Evolutionary conservation across 768 basidiomycete species (phyloP).

Genomic region (Thelephora ganbajun): DNA sequence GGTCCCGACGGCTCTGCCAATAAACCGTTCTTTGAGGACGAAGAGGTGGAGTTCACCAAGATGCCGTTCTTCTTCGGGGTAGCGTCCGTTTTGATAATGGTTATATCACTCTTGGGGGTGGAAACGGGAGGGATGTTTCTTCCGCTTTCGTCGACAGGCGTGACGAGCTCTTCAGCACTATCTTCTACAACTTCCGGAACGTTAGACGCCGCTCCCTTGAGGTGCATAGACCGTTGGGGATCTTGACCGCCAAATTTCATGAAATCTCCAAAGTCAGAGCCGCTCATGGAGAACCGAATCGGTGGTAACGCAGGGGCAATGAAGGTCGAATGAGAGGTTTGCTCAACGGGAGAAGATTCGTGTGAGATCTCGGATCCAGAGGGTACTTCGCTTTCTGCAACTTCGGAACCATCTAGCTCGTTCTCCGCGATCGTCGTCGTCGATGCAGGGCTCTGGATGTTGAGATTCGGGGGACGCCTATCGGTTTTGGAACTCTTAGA

Average conservation of each 20-base stretch:
- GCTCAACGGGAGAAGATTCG: slow-evolving; percentile 54
- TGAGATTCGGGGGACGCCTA: slow-evolving; percentile 16
- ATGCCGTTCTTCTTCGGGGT: slow-evolving; percentile 11
- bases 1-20: background rate
- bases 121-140: slow-evolving; percentile 5
- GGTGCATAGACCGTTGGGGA: slow-evolving; percentile 15
- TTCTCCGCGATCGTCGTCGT: slow-evolving; percentile 1
- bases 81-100: slow-evolving; percentile 10
- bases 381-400: slow-evolving; percentile 15
- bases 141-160: background rate
- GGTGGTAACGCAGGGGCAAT: slow-evolving; percentile 82
- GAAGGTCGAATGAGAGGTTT: slow-evolving; percentile 57
- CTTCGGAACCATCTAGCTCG: slow-evolving; percentile 20
- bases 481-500: slow-evolving; percentile 24
- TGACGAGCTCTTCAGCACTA: slow-evolving; percentile 19
- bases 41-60: slow-evolving; percentile 1
- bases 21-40: background rate
- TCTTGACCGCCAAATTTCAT: slow-evolving; percentile 43
- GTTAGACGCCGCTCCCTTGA: slow-evolving; percentile 18
- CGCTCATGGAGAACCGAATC: slow-evolving; percentile 81
- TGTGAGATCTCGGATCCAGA: slow-evolving; percentile 14
- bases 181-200: slow-evolving; percentile 31
- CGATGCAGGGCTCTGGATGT: slow-evolving; percentile 10
- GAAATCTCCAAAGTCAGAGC: slow-evolving; percentile 68
- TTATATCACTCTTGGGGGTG: slow-evolving; percentile 14